Conservation (phyloP, 257 asterid genomes). For the Solanum microdontum region DNA sequence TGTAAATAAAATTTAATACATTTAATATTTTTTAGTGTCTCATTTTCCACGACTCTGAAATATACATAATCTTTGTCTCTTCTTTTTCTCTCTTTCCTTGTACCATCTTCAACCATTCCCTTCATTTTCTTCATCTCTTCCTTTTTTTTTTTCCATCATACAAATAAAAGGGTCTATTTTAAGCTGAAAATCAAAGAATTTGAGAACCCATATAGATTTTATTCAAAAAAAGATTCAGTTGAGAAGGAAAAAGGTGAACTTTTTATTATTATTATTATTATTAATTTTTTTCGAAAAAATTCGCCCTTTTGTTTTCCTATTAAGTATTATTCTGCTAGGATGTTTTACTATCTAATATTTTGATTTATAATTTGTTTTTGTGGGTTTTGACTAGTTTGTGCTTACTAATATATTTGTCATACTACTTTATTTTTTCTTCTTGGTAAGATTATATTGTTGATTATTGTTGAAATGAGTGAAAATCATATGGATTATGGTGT, state of each 20-base stretch:
- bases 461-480: neutral
- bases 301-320: neutral
- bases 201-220: neutral
- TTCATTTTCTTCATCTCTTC: neutral
- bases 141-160: neutral
- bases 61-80: neutral
- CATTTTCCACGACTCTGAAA: neutral
- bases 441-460: neutral
- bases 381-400: neutral
- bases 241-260: neutral
- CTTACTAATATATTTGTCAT: neutral
- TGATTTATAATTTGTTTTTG: neutral
- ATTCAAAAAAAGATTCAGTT: neutral
- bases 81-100: conserved; percentile 7
- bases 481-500: neutral
- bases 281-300: neutral
- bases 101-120: conserved; percentile 6
- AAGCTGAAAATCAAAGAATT: neutral
- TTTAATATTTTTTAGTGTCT: neutral
- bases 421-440: neutral
- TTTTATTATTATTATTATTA: neutral
- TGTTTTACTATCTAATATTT: neutral
- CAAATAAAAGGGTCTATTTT: neutral
- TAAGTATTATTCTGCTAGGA: neutral
- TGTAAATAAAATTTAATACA: neutral